These are phyloP conservation scores for Pythium monospermum DNA, from an alignment of 352 stramenopile genomes.

Conservation along the genomic window DNA sequence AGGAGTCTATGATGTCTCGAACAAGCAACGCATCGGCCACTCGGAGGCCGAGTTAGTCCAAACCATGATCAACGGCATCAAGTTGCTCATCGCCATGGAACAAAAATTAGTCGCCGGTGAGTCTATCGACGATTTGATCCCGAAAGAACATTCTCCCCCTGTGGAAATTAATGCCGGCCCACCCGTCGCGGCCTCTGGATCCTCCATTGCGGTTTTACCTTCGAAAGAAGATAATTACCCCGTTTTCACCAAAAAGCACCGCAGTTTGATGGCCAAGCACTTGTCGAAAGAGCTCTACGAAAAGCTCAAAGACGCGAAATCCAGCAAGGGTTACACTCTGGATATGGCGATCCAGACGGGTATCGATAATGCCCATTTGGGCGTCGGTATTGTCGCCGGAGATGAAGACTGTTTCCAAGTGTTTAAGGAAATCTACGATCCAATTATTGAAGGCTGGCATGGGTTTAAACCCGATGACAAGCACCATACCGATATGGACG, in stretches of 20 bases:
- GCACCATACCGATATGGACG: slow-evolving; percentile 81
- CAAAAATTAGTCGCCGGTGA: slow-evolving; percentile 74
- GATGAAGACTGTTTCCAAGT: slow-evolving; percentile 79
- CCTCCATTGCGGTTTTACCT: slow-evolving; percentile 48
- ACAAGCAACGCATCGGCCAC: slow-evolving; percentile 85
- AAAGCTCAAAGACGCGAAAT: slow-evolving; percentile 67
- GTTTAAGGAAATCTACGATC: slow-evolving; percentile 84
- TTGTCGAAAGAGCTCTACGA: slow-evolving; percentile 78
- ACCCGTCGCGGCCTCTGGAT: slow-evolving; percentile 30
- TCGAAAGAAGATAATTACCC: slow-evolving; percentile 73
- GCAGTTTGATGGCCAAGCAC: slow-evolving; percentile 83
- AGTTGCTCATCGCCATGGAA: slow-evolving; percentile 85
- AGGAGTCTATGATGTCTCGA: slow-evolving; percentile 86
- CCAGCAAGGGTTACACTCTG: slow-evolving; percentile 78
- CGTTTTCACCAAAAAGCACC: slow-evolving; percentile 78
- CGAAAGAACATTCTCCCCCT: slow-evolving; percentile 38
- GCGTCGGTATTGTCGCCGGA: slow-evolving; percentile 77
- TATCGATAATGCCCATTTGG: slow-evolving; percentile 76
- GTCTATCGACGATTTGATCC: slow-evolving; percentile 64
- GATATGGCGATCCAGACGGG: slow-evolving; percentile 85
- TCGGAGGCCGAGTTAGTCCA: slow-evolving; percentile 88
- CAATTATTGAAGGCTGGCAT: slow-evolving; percentile 85
- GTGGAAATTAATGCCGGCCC: slow-evolving; percentile 62
- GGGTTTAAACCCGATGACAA: slow-evolving; percentile 75
- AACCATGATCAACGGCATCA: slow-evolving; percentile 86